Evolutionary conservation across 169 alveolate genomes (phyloP).

Genomic region (Plasmodium fragile): DNA sequence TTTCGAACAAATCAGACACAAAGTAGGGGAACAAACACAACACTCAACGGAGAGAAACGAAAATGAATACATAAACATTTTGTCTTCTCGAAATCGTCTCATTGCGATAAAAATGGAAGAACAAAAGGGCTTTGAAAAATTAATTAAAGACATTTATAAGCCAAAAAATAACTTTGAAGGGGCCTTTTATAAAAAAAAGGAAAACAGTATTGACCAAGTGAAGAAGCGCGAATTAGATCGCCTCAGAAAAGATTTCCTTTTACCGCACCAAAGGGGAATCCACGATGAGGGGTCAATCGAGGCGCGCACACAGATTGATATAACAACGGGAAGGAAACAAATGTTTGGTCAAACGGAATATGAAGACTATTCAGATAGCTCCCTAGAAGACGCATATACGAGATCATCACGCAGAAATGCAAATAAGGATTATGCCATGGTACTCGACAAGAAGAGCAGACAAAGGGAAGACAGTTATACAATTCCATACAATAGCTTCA

Average conservation of each 20-base stretch:
- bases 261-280: neutral
- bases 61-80: slow-evolving; percentile 49
- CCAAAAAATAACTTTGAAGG: slow-evolving; percentile 77
- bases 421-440: neutral
- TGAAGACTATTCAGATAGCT: slow-evolving; percentile 33
- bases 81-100: slow-evolving; percentile 25
- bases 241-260: neutral
- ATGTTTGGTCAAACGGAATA: neutral
- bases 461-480: neutral
- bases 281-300: neutral
- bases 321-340: neutral
- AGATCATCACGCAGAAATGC: neutral
- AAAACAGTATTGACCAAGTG: slow-evolving; percentile 3
- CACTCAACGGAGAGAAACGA: slow-evolving; percentile 3
- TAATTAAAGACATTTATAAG: slow-evolving; percentile 29
- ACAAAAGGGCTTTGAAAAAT: slow-evolving; percentile 38
- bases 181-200: slow-evolving; percentile 42
- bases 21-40: neutral
- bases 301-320: neutral
- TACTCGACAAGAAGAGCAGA: neutral
- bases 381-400: neutral
- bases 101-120: slow-evolving; percentile 62
- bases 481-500: neutral
- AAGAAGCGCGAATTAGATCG: slow-evolving; percentile 5
- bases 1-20: slow-evolving; percentile 49